Evolutionary conservation across 1,284 basidiomycete species (phyloP).

Genomic region (Ustilago lituana): DNA sequence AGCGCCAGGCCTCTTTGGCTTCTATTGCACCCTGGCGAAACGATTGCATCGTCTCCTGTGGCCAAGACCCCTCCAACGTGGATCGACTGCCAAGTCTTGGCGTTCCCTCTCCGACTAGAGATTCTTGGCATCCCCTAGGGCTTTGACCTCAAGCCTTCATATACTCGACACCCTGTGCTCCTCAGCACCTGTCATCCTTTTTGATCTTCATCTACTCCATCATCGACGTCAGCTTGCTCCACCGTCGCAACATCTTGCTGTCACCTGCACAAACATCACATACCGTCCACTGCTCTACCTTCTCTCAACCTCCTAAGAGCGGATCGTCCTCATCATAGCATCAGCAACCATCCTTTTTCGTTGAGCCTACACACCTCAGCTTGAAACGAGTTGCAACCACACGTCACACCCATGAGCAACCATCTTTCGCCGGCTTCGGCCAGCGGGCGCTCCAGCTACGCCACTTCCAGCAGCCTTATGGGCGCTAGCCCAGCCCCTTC

Average conservation of each 20-base stretch:
- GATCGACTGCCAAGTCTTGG: slow-evolving; percentile 48
- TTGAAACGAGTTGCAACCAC: no score
- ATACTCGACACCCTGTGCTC: slow-evolving; percentile 24
- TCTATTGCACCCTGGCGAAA: slow-evolving; percentile 6
- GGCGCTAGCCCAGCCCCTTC: slow-evolving; percentile 46
- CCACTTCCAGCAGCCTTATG: slow-evolving; percentile 32
- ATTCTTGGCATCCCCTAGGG: slow-evolving; percentile 35
- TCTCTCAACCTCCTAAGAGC: background rate
- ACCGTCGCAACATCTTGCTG: slow-evolving; percentile 4
- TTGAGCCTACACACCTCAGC: no score
- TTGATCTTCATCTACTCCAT: background rate
- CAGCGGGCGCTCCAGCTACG: slow-evolving; percentile 52
- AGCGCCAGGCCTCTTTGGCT: slow-evolving; percentile 15
- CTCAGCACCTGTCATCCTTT: background rate
- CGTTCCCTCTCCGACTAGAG: slow-evolving; percentile 30
- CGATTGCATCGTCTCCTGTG: background rate
- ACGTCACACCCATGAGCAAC: slow-evolving; percentile 33
- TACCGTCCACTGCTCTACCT: background rate
- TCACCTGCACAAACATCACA: background rate
- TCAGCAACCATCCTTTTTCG: background rate
- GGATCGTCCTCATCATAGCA: background rate
- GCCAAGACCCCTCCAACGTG: slow-evolving; percentile 20
- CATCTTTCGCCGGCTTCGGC: slow-evolving; percentile 44
- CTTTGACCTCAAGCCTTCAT: slow-evolving; percentile 17
- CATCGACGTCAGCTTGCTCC: slow-evolving; percentile 9